A percentile compares a stretch with the other conserved stretches of the same genome.
These are phyloP conservation scores for Metschnikowia gelsemii DNA, from an alignment of 805 yeast genomes.

Conservation along the genomic window DNA sequence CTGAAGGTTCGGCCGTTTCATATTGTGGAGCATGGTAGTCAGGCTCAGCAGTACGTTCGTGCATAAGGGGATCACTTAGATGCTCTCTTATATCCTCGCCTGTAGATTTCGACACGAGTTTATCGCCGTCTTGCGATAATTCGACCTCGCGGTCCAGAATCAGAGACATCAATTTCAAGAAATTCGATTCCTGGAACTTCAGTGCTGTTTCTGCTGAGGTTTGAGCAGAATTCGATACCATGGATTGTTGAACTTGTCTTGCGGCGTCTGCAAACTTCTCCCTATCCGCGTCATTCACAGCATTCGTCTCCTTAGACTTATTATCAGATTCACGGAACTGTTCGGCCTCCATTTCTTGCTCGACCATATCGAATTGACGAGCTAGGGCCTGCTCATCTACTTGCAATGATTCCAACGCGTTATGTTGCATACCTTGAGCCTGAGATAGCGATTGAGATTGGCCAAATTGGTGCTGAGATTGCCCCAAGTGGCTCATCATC, in stretches of 20 bases:
- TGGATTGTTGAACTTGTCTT: constrained; percentile 33
- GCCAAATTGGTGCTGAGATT: neutral
- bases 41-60: constrained; percentile 11
- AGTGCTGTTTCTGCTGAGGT: constrained; percentile 28
- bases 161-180: constrained; percentile 40
- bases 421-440: no score
- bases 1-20: neutral
- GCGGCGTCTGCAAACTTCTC: constrained; percentile 43
- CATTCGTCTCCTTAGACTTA: no score
- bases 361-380: constrained; percentile 35
- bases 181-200: constrained; percentile 38
- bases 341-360: constrained; percentile 30
- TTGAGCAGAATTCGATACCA: constrained; percentile 29
- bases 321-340: no score
- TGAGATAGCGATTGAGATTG: no score
- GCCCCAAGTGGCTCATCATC: constrained; percentile 3
- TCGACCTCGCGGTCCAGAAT: constrained; percentile 40
- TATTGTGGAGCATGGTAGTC: constrained; percentile 16
- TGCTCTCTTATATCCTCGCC: constrained; percentile 38
- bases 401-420: constrained; percentile 12
- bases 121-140: constrained; percentile 35
- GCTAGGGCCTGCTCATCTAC: constrained; percentile 29
- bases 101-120: constrained; percentile 31
- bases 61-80: constrained; percentile 22
- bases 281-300: constrained; percentile 25